Conservation (phyloP, 2,329 filamentous ascomycete genomes). For the Aspergillus melleus region DNA sequence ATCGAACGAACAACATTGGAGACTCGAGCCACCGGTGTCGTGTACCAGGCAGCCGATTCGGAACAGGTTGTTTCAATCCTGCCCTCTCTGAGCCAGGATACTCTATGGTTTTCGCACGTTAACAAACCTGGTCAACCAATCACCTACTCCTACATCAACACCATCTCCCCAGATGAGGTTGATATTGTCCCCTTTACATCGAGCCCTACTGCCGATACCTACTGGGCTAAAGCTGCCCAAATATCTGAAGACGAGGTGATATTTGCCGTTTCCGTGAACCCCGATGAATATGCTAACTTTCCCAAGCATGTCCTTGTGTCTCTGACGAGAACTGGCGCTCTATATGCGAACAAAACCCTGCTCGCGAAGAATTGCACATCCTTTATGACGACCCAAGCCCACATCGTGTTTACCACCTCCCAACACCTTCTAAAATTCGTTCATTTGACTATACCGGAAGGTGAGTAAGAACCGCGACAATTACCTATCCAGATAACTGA, state of each 20-base stretch:
- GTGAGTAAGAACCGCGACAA: constrained; percentile 45
- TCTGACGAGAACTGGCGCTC: constrained; percentile 70
- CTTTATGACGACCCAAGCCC: constrained; percentile 75
- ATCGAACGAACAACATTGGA: constrained; percentile 38
- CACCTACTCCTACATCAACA: constrained; percentile 33
- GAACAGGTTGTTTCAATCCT: constrained; percentile 41
- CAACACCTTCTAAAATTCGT: constrained; percentile 94
- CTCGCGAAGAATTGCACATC: constrained; percentile 89
- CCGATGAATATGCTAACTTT: constrained; percentile 14
- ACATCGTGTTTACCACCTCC: constrained; percentile 89
- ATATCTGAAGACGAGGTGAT: constrained; percentile 43
- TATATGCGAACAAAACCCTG: constrained; percentile 74
- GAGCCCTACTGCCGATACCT: constrained; percentile 37
- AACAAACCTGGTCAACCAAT: constrained; percentile 24
- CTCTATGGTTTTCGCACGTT: constrained; percentile 40
- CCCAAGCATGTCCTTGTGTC: constrained; percentile 56
- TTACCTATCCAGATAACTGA: constrained; percentile 15
- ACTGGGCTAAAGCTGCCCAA: constrained; percentile 39
- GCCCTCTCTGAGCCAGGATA: constrained; percentile 33
- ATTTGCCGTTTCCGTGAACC: neutral
- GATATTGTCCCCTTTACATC: constrained; percentile 29
- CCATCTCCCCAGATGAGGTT: constrained; percentile 16
- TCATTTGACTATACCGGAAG: constrained; percentile 68
- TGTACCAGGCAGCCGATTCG: constrained; percentile 32
- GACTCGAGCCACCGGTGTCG: constrained; percentile 30